Evolutionary conservation across 805 yeast genomes (phyloP).

Genomic region (Teunomyces kruisii): DNA sequence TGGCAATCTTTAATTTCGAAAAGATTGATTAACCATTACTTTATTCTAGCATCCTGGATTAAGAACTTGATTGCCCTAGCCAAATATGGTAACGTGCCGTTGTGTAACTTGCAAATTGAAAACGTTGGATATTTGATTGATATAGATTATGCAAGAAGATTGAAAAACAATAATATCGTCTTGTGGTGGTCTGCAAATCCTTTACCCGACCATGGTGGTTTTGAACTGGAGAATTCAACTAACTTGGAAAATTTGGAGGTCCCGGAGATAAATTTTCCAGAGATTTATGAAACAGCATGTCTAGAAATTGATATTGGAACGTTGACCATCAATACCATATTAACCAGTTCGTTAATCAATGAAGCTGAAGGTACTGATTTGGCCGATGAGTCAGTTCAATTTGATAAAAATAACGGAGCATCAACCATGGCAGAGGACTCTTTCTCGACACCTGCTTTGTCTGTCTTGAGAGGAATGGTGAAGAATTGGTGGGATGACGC

Average conservation of each 20-base stretch:
- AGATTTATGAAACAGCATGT: slow-evolving; percentile 72
- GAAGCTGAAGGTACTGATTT: slow-evolving; percentile 86
- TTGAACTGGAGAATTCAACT: slow-evolving; percentile 57
- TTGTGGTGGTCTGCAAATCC: slow-evolving; percentile 93
- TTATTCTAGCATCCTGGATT: slow-evolving; percentile 74
- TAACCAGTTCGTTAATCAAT: slow-evolving; percentile 79
- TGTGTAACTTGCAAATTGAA: slow-evolving; percentile 81
- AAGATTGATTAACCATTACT: slow-evolving; percentile 65
- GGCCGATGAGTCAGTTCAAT: slow-evolving; percentile 46
- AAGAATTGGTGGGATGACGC: slow-evolving; percentile 96
- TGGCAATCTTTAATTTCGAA: slow-evolving; percentile 75
- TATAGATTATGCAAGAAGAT: slow-evolving; percentile 77
- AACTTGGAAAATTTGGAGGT: slow-evolving; percentile 63
- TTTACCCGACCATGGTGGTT: slow-evolving; percentile 81
- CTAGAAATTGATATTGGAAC: slow-evolving; percentile 79
- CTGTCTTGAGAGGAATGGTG: slow-evolving; percentile 69
- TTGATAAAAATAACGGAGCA: slow-evolving; percentile 40
- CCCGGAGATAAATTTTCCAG: slow-evolving; percentile 74
- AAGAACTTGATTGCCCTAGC: slow-evolving; percentile 64
- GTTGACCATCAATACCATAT: slow-evolving; percentile 78
- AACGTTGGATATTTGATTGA: slow-evolving; percentile 80
- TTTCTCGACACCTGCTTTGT: slow-evolving; percentile 72
- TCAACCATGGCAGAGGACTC: slow-evolving; percentile 75
- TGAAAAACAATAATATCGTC: slow-evolving; percentile 63
- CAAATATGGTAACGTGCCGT: slow-evolving; percentile 74